Evolutionary conservation across 306 rosid genomes (phyloP), one percentile per base, ranked within the genome.

Genomic region (Chamaecrista fasciculata): DNA sequence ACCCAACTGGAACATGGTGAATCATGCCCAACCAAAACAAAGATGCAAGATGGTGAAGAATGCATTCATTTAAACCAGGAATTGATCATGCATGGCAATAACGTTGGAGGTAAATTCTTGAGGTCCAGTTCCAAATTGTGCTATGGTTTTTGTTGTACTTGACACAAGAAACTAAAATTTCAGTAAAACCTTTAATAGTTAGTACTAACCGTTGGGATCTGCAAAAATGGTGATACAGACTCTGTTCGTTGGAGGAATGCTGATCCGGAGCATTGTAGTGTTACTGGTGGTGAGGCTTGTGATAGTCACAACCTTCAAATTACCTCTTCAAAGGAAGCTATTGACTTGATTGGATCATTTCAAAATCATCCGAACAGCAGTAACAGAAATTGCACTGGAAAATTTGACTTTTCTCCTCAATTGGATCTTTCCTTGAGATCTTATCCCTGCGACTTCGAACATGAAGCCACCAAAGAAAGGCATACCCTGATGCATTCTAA

Each of bases 351-450:
- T 78, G 90, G 89, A 79, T 79, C 84, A 74, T 83, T 76, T 75
- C 76, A 42, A 59, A 78, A 74, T 28, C 75, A 73, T 75, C 84
- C 83, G 42, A 76, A 75, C 62, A 65, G 75, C 85, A 52, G 69
- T 70, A 73, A 61, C 26, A 79, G 55, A 73, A 86, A 85, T 76
- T 84, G 82, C 77, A 75, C 79, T 21, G 78, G 81, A 64, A 82
- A 75, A 67, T 83, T 78, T 64, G 83, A 84, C 55, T 64, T 66
- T 76, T 78, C 81, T 77, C 89, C 92, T 8, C 89, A 80, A 15
- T 77, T 95, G 81, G 93, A 95, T 83, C 97, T 95, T 70, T 87
- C 99, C 70, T 84, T 95, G 31, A 87, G 97, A 77, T 83, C 85
- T 60, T 74, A 73, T 69, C 83, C 87, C 57, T 26, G 74, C 62